Conservation (phyloP, 306 rosid species). For the Boehmeria nivea region DNA sequence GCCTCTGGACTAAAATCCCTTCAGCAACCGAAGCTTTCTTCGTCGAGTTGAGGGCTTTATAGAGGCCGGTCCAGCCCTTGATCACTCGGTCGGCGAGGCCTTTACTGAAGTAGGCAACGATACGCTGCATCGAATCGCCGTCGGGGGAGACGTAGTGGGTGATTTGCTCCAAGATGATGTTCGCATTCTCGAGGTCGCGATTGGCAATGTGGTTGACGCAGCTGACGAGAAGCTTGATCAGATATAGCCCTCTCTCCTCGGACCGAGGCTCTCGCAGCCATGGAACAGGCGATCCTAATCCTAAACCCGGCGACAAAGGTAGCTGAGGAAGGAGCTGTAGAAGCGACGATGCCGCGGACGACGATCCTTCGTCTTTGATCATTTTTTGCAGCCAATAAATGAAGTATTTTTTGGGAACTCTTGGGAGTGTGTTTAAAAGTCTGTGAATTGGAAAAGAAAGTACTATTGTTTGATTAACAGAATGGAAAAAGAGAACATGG, state of each 20-base stretch:
- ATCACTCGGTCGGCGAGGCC: constrained; percentile 69
- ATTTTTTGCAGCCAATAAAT: constrained; percentile 23
- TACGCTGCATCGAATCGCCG: constrained; percentile 63
- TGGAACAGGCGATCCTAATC: constrained; percentile 55
- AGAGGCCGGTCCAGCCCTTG: constrained; percentile 57
- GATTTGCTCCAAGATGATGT: constrained; percentile 56
- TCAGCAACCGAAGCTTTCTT: constrained; percentile 44
- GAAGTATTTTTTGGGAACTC: too few relatives aligned
- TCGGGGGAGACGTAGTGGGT: constrained; percentile 65
- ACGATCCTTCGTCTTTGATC: constrained; percentile 39
- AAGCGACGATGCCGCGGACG: constrained; percentile 35
- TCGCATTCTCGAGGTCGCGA: constrained; percentile 65
- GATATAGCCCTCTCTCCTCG: constrained; percentile 48
- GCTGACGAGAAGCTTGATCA: constrained; percentile 48
- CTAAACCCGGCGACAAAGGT: constrained; percentile 42
- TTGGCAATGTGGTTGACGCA: constrained; percentile 72
- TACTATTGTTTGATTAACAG: too few relatives aligned
- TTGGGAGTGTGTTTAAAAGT: too few relatives aligned
- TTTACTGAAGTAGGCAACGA: constrained; percentile 69
- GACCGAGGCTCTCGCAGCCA: constrained; percentile 48
- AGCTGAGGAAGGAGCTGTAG: constrained; percentile 27
- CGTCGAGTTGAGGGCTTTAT: constrained; percentile 57
- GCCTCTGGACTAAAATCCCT: constrained; percentile 45
- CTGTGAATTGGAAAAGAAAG: too few relatives aligned
- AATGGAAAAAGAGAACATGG: too few relatives aligned